Evolutionary conservation across 192 early-diverging fungal species (phyloP), one percentile per base, ranked within the genome.

Genomic region (Linnemannia schmuckeri): DNA sequence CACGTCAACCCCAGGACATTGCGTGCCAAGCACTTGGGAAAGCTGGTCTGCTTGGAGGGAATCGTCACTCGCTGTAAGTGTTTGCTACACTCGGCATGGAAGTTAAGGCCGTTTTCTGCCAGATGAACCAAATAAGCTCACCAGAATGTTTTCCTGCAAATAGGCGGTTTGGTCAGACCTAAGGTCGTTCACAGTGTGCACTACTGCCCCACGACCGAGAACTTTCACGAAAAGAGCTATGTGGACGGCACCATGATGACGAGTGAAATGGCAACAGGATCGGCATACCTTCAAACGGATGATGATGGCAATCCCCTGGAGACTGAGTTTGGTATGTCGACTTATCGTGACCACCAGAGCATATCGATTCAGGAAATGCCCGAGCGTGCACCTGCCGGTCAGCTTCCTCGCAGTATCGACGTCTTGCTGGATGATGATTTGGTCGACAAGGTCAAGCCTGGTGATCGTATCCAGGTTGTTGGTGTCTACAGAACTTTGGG

Each of bases 281-380:
- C 95, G 27, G 91, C 93, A 8, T 99, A 99, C 82, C 96, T 97
- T n/a, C 98, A 97, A n/a, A 92, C 94, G 78, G 98, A 99, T 89
- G 96, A 97, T 37, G 92, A 96, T 80, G 97, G 97, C 8, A 96
- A 99, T 84, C 91, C 95, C 13, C 90, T 99, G 55, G 95, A 94
- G 2, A 99, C 98, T 2, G 97, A 99, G 85, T 99, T 95, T 88
- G 99, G 99, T 18, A 93, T 92, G 79, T 96, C 94, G 47, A 91
- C 93, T 17, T 99, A 98, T 89, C 90, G 95, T 44, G 97, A 99
- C 89, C 96, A 96, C 86, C 99, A 99, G 88, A 95, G 93, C 13
- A 94, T 99, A 70, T 96, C 94, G 46, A 92, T 99, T 61, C 99
- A 99, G 89, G 99, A 99, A 91, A 99, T 99, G 98, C 99, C 99